Base-by-base conservation (phyloP, 192 early-diverging fungal genomes). In the Chytriomyces sp. region DNA sequence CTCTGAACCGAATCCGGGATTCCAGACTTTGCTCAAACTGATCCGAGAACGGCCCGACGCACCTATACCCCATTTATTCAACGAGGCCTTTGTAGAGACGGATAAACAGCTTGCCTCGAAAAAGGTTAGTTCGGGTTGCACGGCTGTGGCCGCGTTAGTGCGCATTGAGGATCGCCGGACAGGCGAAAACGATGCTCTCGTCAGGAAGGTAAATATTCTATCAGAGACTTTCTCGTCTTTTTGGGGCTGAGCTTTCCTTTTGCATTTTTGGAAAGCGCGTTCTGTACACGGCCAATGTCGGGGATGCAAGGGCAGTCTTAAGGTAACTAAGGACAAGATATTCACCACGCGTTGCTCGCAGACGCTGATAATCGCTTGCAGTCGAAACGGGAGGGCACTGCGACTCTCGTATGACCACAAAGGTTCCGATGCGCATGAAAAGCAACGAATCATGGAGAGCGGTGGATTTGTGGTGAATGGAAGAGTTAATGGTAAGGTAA, bases 391-490 rank as follows among this genome's bases (percentile, higher is more conserved):
- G 33, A 77, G 80, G 39, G 97, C 96, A 1, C 79, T 91, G 25
- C 83, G 97, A 53, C 84, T 99, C 8, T 93, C 96, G 4, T 99
- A 98, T 72, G 97, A 99, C 83, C 97, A 99, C 84, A 99, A 99
- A 79, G 97, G 96, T 31, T 93, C 92, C 26, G 96, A 99, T 76
- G 77, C 84, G 26, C 82, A 84, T 40, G 97, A 99, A 78, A 89
- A 89, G n/a, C 90, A 91, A 61, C 86, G 97, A 63, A 94, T 99
- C 41, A 81, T 91, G 26, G 97, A 97, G 56, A 84, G 92, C 8
- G 97, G 97, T 34, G 97, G 97, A 19, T 98, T 96, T 78, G 89
- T 99, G n/a, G 92, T 99, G 85, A 99, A 99, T 77, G 93, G 95
- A 66, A 89, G 97, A 7, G 97, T 99, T 26, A 99, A 98, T 79